These are phyloP conservation scores for Pythium chondricola DNA, from an alignment of 352 stramenopile species.

Conservation along the genomic window DNA sequence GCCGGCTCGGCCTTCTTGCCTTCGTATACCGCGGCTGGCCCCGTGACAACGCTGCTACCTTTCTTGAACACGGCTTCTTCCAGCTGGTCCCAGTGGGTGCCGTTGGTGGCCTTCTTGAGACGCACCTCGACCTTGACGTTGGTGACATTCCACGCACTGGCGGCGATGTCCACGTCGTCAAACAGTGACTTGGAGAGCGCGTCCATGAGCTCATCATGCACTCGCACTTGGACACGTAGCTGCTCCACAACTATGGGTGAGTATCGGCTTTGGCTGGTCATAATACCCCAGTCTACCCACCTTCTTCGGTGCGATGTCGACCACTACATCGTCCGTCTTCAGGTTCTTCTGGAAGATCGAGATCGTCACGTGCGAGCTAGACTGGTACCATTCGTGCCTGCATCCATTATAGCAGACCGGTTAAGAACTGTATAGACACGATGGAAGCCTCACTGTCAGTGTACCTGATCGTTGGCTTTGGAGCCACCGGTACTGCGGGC, in stretches of 20 bases:
- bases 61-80: slow-evolving; percentile 47
- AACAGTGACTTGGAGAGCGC: slow-evolving; percentile 65
- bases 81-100: slow-evolving; percentile 70
- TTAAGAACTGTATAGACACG: background rate
- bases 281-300: slow-evolving; percentile 8
- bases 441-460: no score
- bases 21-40: slow-evolving; percentile 49
- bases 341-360: slow-evolving; percentile 84
- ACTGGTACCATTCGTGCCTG: slow-evolving; percentile 88
- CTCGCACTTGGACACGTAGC: slow-evolving; percentile 38
- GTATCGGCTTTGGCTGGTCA: background rate
- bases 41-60: slow-evolving; percentile 39
- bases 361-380: slow-evolving; percentile 65
- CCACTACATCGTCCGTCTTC: slow-evolving; percentile 46
- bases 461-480: slow-evolving; percentile 20
- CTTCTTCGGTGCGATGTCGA: slow-evolving; percentile 46
- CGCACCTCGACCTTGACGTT: slow-evolving; percentile 79
- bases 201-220: slow-evolving; percentile 49
- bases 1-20: slow-evolving; percentile 44
- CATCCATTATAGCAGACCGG: background rate
- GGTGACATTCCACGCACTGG: slow-evolving; percentile 55
- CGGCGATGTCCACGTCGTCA: slow-evolving; percentile 51
- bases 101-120: slow-evolving; percentile 60
- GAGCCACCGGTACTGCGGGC: background rate
- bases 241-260: background rate